A percentile compares a stretch with the other conserved stretches of the same genome.
These are phyloP conservation scores for Fistulina hepatica DNA, from an alignment of 1,284 basidiomycete species.

Conservation along the genomic window DNA sequence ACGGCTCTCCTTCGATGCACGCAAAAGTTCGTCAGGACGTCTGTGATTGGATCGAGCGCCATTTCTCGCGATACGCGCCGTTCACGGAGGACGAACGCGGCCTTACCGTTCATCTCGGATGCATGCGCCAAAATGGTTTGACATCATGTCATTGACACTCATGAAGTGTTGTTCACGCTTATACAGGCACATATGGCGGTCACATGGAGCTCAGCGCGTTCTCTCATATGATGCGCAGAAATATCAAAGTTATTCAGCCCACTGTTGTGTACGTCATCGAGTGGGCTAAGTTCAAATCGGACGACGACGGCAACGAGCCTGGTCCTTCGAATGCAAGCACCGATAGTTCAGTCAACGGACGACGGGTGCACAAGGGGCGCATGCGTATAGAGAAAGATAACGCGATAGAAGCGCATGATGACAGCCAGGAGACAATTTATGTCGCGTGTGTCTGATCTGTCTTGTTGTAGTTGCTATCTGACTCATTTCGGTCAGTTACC, in stretches of 20 bases:
- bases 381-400: slow-evolving; percentile 12
- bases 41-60: slow-evolving; percentile 70
- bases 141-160: slow-evolving; percentile 7
- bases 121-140: slow-evolving; percentile 69
- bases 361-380: slow-evolving; percentile 18
- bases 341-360: slow-evolving; percentile 22
- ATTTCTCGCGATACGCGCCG: slow-evolving; percentile 68
- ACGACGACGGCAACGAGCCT: too few relatives aligned
- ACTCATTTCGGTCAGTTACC: slow-evolving; percentile 32
- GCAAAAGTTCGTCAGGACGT: slow-evolving; percentile 60
- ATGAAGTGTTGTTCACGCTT: slow-evolving; percentile 7
- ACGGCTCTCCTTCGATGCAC: slow-evolving; percentile 67
- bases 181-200: slow-evolving; percentile 75
- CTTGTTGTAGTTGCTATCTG: too few relatives aligned
- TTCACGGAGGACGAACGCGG: slow-evolving; percentile 85
- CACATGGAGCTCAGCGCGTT: slow-evolving; percentile 88
- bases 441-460: slow-evolving; percentile 82
- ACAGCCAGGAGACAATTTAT: slow-evolving; percentile 41
- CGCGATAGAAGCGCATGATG: slow-evolving; percentile 23
- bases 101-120: slow-evolving; percentile 56
- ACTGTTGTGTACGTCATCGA: slow-evolving; percentile 73
- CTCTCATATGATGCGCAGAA: slow-evolving; percentile 64
- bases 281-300: slow-evolving; percentile 1
- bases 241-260: slow-evolving; percentile 88
- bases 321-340: slow-evolving; percentile 18